These are phyloP conservation scores for Laetiporus sulphureus DNA, from an alignment of 1,284 basidiomycete genomes.

Conservation along the genomic window DNA sequence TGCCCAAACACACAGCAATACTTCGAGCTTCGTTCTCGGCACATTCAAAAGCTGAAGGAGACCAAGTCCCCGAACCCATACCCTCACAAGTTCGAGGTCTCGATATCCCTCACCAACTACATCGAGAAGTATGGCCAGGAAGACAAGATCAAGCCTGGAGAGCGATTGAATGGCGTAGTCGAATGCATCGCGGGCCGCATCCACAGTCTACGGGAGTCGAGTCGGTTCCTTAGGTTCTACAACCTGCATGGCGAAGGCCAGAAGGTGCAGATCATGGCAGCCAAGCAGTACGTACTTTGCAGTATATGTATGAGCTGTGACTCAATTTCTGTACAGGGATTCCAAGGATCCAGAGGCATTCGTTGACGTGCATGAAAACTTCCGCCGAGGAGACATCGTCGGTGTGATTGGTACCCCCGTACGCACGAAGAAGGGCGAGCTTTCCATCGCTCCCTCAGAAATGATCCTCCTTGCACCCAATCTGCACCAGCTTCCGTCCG, in stretches of 20 bases:
- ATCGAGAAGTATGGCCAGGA: slow-evolving; percentile 73
- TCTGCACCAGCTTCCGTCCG: slow-evolving; percentile 91
- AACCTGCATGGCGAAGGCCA: slow-evolving; percentile 90
- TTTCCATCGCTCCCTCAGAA: slow-evolving; percentile 80
- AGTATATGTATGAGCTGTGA: background rate
- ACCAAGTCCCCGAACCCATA: slow-evolving; percentile 90
- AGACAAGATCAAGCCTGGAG: slow-evolving; percentile 60
- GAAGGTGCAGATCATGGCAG: slow-evolving; percentile 95
- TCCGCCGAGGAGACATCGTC: slow-evolving; percentile 95
- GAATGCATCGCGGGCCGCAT: slow-evolving; percentile 85
- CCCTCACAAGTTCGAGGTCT: slow-evolving; percentile 98
- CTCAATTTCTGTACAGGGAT: slow-evolving; percentile 41
- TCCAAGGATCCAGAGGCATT: slow-evolving; percentile 68
- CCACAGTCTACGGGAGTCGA: slow-evolving; percentile 82
- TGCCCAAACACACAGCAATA: slow-evolving; percentile 93
- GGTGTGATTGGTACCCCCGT: slow-evolving; percentile 87
- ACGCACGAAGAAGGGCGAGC: slow-evolving; percentile 94
- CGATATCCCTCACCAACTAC: slow-evolving; percentile 73
- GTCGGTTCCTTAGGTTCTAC: slow-evolving; percentile 90
- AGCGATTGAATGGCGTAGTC: slow-evolving; percentile 43
- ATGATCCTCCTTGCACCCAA: slow-evolving; percentile 93
- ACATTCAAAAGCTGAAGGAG: slow-evolving; percentile 83
- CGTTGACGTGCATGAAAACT: slow-evolving; percentile 71
- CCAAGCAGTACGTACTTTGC: slow-evolving; percentile 58
- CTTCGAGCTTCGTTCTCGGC: slow-evolving; percentile 87